Evolutionary conservation across 805 yeast genomes (phyloP).

Genomic region (Metschnikowia baotianmanensis): DNA sequence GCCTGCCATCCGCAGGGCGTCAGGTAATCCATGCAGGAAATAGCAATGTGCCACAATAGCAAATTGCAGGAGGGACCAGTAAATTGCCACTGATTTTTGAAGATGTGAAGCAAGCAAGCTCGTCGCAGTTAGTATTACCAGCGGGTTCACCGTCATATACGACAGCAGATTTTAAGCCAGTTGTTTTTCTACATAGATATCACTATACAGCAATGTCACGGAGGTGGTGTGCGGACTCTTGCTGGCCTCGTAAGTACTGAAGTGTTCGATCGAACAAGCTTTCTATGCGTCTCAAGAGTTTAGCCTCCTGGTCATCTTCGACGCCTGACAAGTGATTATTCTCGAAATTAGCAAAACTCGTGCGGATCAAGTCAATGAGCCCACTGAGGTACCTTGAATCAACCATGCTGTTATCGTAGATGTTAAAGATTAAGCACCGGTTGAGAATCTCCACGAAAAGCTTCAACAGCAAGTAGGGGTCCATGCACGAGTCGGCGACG

Average conservation of each 20-base stretch:
- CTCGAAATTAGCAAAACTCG: slow-evolving; percentile 51
- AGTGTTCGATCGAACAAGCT: slow-evolving; percentile 65
- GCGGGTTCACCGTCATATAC: too few species aligned
- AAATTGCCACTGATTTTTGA: too few species aligned
- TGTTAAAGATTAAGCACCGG: slow-evolving; percentile 79
- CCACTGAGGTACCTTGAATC: slow-evolving; percentile 80
- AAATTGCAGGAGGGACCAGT: too few species aligned
- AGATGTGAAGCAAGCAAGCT: too few species aligned
- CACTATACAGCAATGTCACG: slow-evolving; percentile 3
- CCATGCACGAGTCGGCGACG: slow-evolving; percentile 94
- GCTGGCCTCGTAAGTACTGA: slow-evolving; percentile 66
- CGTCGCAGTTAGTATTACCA: too few species aligned
- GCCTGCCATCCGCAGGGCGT: neutral
- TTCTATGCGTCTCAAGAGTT: slow-evolving; percentile 28
- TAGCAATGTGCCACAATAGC: too few species aligned
- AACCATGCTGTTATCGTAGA: slow-evolving; percentile 71
- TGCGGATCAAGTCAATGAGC: slow-evolving; percentile 74
- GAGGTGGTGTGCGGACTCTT: slow-evolving; percentile 14
- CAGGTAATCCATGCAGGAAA: slow-evolving; percentile 1
- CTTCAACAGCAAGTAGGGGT: slow-evolving; percentile 66
- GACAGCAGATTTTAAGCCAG: too few species aligned
- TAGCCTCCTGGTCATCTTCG: slow-evolving; percentile 28
- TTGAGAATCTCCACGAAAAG: slow-evolving; percentile 87
- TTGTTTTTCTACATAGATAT: neutral
- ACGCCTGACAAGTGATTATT: slow-evolving; percentile 25